Evolutionary conservation across 306 rosid genomes (phyloP), one percentile per base, ranked within the genome.

Genomic region (cucumber (Cucumis sativus)): DNA sequence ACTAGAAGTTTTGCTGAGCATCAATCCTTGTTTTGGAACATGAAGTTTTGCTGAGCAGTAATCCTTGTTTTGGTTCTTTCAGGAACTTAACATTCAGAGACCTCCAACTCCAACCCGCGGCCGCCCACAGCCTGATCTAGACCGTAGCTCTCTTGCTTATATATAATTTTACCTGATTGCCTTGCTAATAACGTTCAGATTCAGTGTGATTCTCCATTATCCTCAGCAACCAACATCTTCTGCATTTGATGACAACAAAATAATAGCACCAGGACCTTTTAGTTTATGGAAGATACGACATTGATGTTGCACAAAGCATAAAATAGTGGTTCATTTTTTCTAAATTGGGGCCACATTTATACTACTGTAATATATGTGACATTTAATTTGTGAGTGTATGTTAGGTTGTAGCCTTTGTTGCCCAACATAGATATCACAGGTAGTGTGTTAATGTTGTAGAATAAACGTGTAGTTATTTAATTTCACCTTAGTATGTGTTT

Each of bases 41-140:
- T 14, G 40, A 47, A 14, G 6, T 68, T 61, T 68, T 66, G 37
- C 30, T 68, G 35, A 41, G 30, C 74, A 68, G 56, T 21, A 20
- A 21, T 43, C 76, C 59, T 43, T n/a, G 62, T 47, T 30, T 8
- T 75, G 49, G 60, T 56, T 71, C 13, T 64, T 45, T 35, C 75
- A 96, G 99, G 99, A 96, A 86, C 94, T 96, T 65, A 96, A 96
- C 80, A 88, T 91, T 85, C 99, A 96, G 85, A 89, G 99, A 86
- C 99, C 99, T 7, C 99, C 99, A 11, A 96, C 99, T 74, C 99
- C 99, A 55, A 96, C 98, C 18, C 91, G 99, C 17, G 99, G 99
- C 64, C 90, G 99, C 82, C 99, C 99, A 18, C 99, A 91, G 83
- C 97, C 99, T 51, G 98, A 96, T 78, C 98, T 71, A 83, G 99